Conservation (phyloP, 352 stramenopile genomes). For the Phytophthora citrophthora region DNA sequence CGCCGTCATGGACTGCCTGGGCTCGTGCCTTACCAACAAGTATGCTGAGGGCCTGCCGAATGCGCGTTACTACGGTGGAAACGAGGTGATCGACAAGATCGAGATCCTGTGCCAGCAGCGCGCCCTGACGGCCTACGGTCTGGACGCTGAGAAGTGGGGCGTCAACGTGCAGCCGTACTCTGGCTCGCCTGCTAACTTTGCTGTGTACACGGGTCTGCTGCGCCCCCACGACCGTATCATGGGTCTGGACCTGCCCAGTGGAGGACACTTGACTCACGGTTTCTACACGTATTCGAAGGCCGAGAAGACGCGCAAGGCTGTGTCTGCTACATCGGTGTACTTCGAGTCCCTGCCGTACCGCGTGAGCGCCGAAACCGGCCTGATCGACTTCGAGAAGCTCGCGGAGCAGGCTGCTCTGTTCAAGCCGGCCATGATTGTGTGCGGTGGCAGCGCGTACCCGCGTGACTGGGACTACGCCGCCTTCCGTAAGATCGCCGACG, state of each 20-base stretch:
- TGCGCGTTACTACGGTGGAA: constrained; percentile 98
- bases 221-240: constrained; percentile 99
- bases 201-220: constrained; percentile 98
- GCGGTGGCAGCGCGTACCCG: constrained; percentile 97
- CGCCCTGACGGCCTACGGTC: constrained; percentile 94
- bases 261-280: constrained; percentile 98
- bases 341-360: constrained; percentile 99
- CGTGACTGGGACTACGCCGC: constrained; percentile 98
- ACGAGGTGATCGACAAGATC: constrained; percentile 98
- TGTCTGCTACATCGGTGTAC: constrained; percentile 99
- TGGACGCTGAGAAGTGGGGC: constrained; percentile 95
- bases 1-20: constrained; percentile 98
- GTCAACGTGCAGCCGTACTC: constrained; percentile 99
- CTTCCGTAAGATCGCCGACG: constrained; percentile 98
- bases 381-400: constrained; percentile 98
- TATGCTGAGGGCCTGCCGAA: constrained; percentile 98
- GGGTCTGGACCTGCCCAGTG: constrained; percentile 98
- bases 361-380: constrained; percentile 93
- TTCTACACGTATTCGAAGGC: constrained; percentile 98
- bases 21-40: constrained; percentile 99
- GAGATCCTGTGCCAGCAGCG: constrained; percentile 95
- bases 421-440: constrained; percentile 98
- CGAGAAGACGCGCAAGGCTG: constrained; percentile 96
- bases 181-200: constrained; percentile 98
- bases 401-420: constrained; percentile 95